Percentiles rank a stretch among this genome's conserved stretches.
Conservation (phyloP, 345 rosid species). For the Bruguiera gymnorhiza region DNA sequence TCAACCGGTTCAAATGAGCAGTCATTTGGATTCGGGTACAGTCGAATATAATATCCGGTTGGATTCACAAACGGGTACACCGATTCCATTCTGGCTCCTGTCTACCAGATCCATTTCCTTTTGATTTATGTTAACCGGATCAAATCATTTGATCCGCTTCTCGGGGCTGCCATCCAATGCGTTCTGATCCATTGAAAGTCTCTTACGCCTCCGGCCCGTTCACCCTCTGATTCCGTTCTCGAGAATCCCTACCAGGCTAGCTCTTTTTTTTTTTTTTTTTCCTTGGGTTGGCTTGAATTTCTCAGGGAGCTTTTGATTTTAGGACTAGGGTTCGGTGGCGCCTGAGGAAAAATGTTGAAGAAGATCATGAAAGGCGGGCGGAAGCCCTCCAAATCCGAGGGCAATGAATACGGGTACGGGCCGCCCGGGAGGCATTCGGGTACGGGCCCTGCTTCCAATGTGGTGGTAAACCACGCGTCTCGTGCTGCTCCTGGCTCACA, state of each 20-base stretch:
- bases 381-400: conserved; percentile 66
- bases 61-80: conserved; percentile 9
- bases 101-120: conserved; percentile 20
- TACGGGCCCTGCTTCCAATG: conserved; percentile 39
- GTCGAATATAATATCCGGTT: conserved; percentile 6
- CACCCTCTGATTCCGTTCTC: neutral
- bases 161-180: conserved; percentile 27
- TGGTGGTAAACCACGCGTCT: conserved; percentile 70
- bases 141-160: conserved; percentile 7
- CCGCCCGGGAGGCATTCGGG: conserved; percentile 35
- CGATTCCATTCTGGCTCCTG: conserved; percentile 7
- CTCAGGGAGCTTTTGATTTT: neutral
- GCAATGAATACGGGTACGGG: conserved; percentile 45
- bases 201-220: neutral
- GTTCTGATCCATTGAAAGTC: conserved; percentile 17
- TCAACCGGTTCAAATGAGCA: conserved; percentile 8
- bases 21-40: neutral
- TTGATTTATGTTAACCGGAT: conserved; percentile 1
- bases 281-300: neutral
- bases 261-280: neutral
- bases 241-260: neutral
- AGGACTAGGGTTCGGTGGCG: conserved; percentile 23
- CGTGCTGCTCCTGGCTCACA: conserved; percentile 30
- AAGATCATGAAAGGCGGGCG: conserved; percentile 76
- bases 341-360: conserved; percentile 54